Conservation (phyloP, 176 grass and related monocot species). For the Poa pratensis region DNA sequence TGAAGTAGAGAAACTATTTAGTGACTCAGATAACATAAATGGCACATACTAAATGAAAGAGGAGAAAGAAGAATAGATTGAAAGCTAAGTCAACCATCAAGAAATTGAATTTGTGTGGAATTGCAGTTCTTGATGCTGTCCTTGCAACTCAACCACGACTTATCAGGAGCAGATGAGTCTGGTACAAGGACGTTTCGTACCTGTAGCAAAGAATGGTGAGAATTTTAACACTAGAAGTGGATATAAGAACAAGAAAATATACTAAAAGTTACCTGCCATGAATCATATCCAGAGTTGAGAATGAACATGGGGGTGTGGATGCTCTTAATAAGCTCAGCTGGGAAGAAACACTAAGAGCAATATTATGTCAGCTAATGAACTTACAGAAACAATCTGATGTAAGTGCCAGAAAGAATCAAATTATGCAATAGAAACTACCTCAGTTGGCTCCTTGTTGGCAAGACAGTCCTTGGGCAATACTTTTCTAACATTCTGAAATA, state of each 20-base stretch:
- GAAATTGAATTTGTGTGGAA: slow-evolving; percentile 48
- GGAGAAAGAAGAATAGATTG: not conserved
- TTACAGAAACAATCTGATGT: not conserved
- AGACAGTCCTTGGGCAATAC: slow-evolving; percentile 58
- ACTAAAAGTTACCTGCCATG: slow-evolving; percentile 96
- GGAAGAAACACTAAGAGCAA: slow-evolving; percentile 67
- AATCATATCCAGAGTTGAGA: slow-evolving; percentile 71
- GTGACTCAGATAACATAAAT: no score
- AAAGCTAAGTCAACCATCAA: slow-evolving; percentile 51
- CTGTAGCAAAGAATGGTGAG: slow-evolving; percentile 20
- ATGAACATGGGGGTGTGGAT: slow-evolving; percentile 61
- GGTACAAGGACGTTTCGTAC: slow-evolving; percentile 50
- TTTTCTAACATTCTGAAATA: slow-evolving; percentile 62
- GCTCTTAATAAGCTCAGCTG: slow-evolving; percentile 59
- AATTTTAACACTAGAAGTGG: not conserved
- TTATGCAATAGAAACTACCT: slow-evolving; percentile 14
- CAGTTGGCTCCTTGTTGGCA: slow-evolving; percentile 41
- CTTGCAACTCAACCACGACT: slow-evolving; percentile 61
- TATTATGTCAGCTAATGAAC: not conserved
- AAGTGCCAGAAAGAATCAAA: not conserved
- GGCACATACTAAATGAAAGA: no score
- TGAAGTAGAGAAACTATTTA: not conserved
- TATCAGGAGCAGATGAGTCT: slow-evolving; percentile 27
- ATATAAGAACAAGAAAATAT: not conserved
- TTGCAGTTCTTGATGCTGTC: slow-evolving; percentile 48